Base-by-base conservation (phyloP, 2,329 filamentous ascomycete genomes). In the Talaromyces sp. region DNA sequence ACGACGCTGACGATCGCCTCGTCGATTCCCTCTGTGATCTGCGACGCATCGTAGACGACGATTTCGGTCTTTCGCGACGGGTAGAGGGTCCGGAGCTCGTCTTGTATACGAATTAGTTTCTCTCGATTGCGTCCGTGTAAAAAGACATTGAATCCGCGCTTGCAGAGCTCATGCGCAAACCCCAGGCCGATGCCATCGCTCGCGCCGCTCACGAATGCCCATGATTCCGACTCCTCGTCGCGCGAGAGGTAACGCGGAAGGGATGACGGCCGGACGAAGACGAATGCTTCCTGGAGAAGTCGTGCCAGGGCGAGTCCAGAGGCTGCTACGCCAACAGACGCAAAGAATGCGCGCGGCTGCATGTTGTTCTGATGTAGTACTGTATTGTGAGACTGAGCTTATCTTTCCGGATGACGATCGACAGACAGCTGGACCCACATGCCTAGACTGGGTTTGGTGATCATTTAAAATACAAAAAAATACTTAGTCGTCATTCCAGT, bases 121-220 rank as follows among this genome's bases (percentile, higher is more conserved):
- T 70, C 62, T 2, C 65, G 63, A 61, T 83, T 83, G 38, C 82
- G 80, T n/a, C 84, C 83, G 63, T 86, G 84, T 9, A 86, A 67
- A 17, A 86, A 73, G 35, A 87, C 75, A 65, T 84, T 82, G 77
- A 86, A 85, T 53, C 82, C 81, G 14, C 71, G 72, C 0, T 64
- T 61, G 19, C 80, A 80, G n/a, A 87, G 79, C 65, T 83, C 80
- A 58, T 79, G 69, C 3, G 78, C 77, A 61, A 85, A 79, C 0
- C 72, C 79, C 29, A 73, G 72, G 11, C 84, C 84, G 43, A 86
- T 84, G 21, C 84, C 84, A 52, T 83, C 82, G 14, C 76, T 81
- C 19, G 81, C 77, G 32, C 84, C 83, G 0, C 83, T 86, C 9
- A 84, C 74, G 5, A 84, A 68, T 1, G 78, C 80, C 77, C 79